Base-by-base conservation (phyloP, 306 rosid genomes). In the Rosa rugosa region DNA sequence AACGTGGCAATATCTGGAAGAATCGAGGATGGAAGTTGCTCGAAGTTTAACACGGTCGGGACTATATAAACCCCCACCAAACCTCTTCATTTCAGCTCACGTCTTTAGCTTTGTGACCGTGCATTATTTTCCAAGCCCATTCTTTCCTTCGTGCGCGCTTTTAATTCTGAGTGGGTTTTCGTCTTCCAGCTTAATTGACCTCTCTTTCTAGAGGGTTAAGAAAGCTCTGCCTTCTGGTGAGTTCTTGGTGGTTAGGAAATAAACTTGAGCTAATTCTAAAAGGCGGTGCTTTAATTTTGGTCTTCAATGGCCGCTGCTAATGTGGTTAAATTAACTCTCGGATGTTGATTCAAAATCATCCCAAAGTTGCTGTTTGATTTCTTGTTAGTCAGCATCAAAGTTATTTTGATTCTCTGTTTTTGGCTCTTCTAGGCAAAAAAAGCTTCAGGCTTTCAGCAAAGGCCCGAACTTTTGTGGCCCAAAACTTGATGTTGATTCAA, bases 1-100 rank as follows among this genome's bases (percentile, higher is more conserved):
- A 1, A 75, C 79, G 79, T 75, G 79, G 56, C 71, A 44, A 14
- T 5, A 60, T 75, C 71, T 0, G 31, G 79, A 44, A 75, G 57
- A 11, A 5, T 60, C 45, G 44, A 14, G 53, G 57, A 9, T 12
- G 3, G 71, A 75, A 60, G 12, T 25, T 60, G 70, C 20, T 59
- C 78, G 78, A 75, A 60, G 44, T 75, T 42, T 75, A 75, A 60
- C 78, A 65, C 17, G 18, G 3, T 8, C 5, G 18, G 20, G 8
- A n/a, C 0, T 57, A 42, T 75, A 60, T 25, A 27, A 75, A 1
- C 20, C 20, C 20, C 71, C 57, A 59, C 17, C 18, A 60, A 31
- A 0, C 54, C 40, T 4, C 18, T 0, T 0, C 41, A 31, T 2
- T 31, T 31, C 36, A 31, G 36, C 36, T 42, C 45, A 5, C 45